Evolutionary conservation across 306 rosid genomes (phyloP).

Genomic region (Castanea crenata): DNA sequence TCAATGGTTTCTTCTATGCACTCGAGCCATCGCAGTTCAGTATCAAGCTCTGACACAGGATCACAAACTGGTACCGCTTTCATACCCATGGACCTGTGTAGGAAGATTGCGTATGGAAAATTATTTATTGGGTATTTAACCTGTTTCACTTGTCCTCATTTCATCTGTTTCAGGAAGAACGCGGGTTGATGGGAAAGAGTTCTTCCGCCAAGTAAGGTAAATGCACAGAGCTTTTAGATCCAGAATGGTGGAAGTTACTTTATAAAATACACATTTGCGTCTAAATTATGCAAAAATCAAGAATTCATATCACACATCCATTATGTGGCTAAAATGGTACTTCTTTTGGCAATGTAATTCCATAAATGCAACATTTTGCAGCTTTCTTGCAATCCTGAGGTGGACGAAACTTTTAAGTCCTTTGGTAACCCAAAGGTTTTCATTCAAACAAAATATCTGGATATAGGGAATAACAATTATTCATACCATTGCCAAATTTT

Average conservation of each 20-base stretch:
- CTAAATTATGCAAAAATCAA: neutral
- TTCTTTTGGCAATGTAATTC: neutral
- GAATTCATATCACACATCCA: neutral
- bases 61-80: conserved; percentile 57
- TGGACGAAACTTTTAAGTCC: neutral
- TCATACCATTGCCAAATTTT: neutral
- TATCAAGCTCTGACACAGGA: conserved; percentile 48
- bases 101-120: conserved; percentile 12
- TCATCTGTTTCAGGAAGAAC: conserved; percentile 58
- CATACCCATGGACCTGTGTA: conserved; percentile 1
- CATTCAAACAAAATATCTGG: neutral
- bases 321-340: neutral
- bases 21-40: conserved; percentile 38
- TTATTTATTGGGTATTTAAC: neutral
- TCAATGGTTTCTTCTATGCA: conserved; percentile 41
- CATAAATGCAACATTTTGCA: neutral
- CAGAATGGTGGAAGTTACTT: neutral
- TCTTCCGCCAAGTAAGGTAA: conserved; percentile 98
- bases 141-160: conserved; percentile 1
- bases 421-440: neutral
- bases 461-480: neutral
- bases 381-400: neutral
- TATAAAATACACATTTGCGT: neutral
- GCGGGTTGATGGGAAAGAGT: conserved; percentile 90
- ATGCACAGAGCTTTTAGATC: conserved; percentile 7